Evolutionary conservation across 2,329 filamentous ascomycete species (phyloP).

Genomic region (Colletotrichum abscissum): DNA sequence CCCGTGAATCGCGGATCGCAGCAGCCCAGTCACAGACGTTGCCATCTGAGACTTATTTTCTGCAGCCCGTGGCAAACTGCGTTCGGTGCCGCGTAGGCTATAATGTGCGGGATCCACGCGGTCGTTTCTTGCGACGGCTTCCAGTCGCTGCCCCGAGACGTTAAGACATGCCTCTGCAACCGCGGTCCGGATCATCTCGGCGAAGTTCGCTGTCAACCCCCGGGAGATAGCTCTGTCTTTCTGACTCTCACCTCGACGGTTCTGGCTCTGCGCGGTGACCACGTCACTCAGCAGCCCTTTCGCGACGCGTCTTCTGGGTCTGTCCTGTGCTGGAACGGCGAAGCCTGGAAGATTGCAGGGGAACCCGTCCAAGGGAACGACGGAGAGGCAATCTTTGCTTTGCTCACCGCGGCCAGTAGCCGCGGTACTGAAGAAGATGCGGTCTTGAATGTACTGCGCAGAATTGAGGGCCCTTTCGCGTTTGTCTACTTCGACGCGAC

Average conservation of each 20-base stretch:
- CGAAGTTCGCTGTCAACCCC: constrained; percentile 45
- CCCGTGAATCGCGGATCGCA: neutral
- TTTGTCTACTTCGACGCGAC: constrained; percentile 83
- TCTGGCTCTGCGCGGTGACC: constrained; percentile 84
- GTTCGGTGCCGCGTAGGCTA: too few relatives aligned
- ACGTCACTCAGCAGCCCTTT: constrained; percentile 80
- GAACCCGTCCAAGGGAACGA: constrained; percentile 79
- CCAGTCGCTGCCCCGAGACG: constrained; percentile 45
- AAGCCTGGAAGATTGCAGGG: constrained; percentile 83
- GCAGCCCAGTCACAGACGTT: neutral
- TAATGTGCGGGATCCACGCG: constrained; percentile 72
- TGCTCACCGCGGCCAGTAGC: constrained; percentile 61
- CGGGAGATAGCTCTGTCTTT: constrained; percentile 48
- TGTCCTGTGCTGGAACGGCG: constrained; percentile 95
- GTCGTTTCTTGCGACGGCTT: constrained; percentile 53
- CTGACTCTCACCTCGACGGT: constrained; percentile 85
- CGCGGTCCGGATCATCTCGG: constrained; percentile 71
- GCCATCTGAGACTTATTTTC: neutral
- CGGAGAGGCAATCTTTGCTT: constrained; percentile 73
- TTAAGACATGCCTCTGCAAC: constrained; percentile 61
- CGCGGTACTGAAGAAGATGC: constrained; percentile 42
- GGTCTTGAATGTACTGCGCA: constrained; percentile 65
- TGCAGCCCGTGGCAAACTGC: neutral
- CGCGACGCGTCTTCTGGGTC: constrained; percentile 66
- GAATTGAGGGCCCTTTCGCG: constrained; percentile 85